Evolutionary conservation across 805 yeast genomes (phyloP).

Genomic region (Wickerhamiella vanderwaltii): DNA sequence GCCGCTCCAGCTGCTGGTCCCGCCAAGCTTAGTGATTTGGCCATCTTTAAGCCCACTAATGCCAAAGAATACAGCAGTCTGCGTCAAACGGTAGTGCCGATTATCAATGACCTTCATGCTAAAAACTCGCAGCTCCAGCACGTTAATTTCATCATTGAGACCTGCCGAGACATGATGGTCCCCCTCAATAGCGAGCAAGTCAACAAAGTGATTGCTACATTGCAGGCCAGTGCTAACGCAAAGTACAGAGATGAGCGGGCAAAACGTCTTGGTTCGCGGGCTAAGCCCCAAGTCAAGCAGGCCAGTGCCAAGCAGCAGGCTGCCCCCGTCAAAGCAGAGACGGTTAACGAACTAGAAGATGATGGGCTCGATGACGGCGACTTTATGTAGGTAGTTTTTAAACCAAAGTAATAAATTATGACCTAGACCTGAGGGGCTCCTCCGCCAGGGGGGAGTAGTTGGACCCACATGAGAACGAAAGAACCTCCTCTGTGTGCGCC

Average conservation of each 20-base stretch:
- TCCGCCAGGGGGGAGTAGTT: too few species aligned
- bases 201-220: constrained; percentile 73
- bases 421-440: too few species aligned
- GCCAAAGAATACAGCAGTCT: constrained; percentile 71
- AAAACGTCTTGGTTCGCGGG: constrained; percentile 76
- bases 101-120: constrained; percentile 47
- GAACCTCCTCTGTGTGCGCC: too few species aligned
- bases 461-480: too few species aligned
- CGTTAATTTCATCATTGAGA: constrained; percentile 68
- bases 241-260: constrained; percentile 85
- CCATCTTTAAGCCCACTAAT: constrained; percentile 72
- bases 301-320: constrained; percentile 55
- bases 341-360: constrained; percentile 36
- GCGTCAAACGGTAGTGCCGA: constrained; percentile 56
- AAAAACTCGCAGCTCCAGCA: constrained; percentile 51
- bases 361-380: constrained; percentile 32
- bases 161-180: constrained; percentile 69
- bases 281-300: constrained; percentile 65
- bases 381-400: constrained; percentile 32
- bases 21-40: constrained; percentile 29
- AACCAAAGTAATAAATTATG: neutral
- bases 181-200: constrained; percentile 75
- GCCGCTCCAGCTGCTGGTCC: constrained; percentile 29
- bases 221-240: constrained; percentile 68
- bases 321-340: constrained; percentile 31